A percentile compares a stretch with the other conserved stretches of the same genome.
Evolutionary conservation across 305 asterid genomes (phyloP).

Genomic region (Fraxinus sp.): DNA sequence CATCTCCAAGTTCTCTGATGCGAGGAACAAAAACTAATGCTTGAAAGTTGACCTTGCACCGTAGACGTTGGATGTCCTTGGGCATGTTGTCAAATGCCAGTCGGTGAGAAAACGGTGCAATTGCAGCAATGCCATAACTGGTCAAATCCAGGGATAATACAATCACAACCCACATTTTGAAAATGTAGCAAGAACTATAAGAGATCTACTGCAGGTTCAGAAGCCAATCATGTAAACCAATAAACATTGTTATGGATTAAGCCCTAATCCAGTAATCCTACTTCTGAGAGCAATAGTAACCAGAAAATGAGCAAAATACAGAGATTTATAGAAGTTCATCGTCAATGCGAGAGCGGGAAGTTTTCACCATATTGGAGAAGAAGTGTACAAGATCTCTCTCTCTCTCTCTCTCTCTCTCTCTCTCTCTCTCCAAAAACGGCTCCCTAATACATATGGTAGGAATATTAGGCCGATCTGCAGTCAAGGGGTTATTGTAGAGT

Average conservation of each 20-base stretch:
- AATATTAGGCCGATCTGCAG: neutral
- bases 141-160: conserved; percentile 13
- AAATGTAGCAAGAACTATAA: neutral
- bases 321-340: neutral
- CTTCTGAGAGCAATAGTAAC: neutral
- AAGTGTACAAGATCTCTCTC: neutral
- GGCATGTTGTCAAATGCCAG: conserved; percentile 89
- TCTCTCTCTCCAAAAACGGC: neutral
- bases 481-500: neutral
- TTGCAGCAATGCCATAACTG: conserved; percentile 93
- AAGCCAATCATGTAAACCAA: neutral
- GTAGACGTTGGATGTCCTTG: conserved; percentile 80
- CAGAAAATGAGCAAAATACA: neutral
- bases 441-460: neutral
- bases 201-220: neutral
- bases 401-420: too few species aligned
- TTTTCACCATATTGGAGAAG: neutral
- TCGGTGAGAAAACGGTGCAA: conserved; percentile 94
- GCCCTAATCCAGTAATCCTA: neutral
- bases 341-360: neutral
- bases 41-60: conserved; percentile 94
- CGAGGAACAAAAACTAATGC: conserved; percentile 88
- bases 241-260: neutral
- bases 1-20: conserved; percentile 77
- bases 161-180: neutral